Evolutionary conservation across 2,329 filamentous ascomycete genomes (phyloP), one percentile per base, ranked within the genome.

Genomic region (Trichoderma citrinoviride): DNA sequence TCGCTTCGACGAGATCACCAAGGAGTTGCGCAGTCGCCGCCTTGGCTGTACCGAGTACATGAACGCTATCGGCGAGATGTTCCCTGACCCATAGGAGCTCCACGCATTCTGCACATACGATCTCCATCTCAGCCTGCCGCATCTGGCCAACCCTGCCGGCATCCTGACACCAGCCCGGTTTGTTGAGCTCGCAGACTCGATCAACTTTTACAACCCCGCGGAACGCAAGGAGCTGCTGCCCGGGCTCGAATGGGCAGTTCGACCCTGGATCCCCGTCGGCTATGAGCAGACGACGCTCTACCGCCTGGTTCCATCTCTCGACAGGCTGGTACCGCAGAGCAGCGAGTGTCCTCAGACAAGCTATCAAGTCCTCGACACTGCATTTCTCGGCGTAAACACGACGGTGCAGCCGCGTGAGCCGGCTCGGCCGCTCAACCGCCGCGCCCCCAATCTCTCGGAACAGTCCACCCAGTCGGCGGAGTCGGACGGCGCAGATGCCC

Each of bases 231-330:
- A 53, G 33, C 15, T 61, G 14, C 58, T 61, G 8, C 58, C 58
- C 7, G 49, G 58, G 44, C 58, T 61, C 5, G 44, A 25, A 17
- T 61, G 58, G 49, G 58, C 23, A 5, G 23, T 8, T 53, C 58
- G 58, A 6, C 58, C 58, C 14, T 61, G 58, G 47, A 61, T 61
- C 33, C 58, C 58, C 49, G 37, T 61, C 10, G 49, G 58, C 19
- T 53, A 54, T 25, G 49, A 61, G 37, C 37, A 54, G 21, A 54
- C 49, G 5, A 61, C 58, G n/a, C 40, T 54, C 33, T 61, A 61
- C 40, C 58, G 58, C 46, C 23, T 61, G 15, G n/a, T 61, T 37
- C 58, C 58, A 19, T 44, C 58, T 2, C 37, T 54, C 3, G 10
- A 54, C 23, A 61, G 37, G 25, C 44, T 61, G n/a, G 6, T 2